Evolutionary conservation across 495 filamentous ascomycete genomes (phyloP), one percentile per base, ranked within the genome.

Genomic region (Aspergillus ostianus): DNA sequence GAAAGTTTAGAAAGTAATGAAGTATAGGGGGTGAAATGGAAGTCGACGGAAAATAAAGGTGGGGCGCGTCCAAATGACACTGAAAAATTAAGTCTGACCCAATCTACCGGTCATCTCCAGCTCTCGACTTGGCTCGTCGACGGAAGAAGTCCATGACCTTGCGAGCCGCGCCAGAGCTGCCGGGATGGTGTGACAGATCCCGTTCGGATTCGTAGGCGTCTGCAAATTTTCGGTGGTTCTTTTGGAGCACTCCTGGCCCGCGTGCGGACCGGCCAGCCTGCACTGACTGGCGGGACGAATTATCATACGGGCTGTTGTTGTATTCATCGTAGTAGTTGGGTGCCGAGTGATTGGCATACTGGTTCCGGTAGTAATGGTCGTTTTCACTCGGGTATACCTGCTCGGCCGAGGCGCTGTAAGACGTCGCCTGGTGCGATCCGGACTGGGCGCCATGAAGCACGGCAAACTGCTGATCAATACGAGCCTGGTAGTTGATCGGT

Each of bases 61-160:
- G 36, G 3, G 36, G 36, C 13, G 36, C 36, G 13, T 41, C 36
- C 3, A 13, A 15, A 41, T 15, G 36, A 41, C 36, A 45, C 49
- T 53, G 26, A 56, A 51, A 52, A 56, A 41, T 19, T 5, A 9
- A 19, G 21, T 27, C 17, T 19, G 30, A 15, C 36, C 27, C 19
- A 18, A 15, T 51, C 73, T 70, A 80, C 56, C 75, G 74, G 47
- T 81, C 80, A 46, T 88, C 87, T 45, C 85, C 87, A 57, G 79
- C 85, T 59, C 87, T 75, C 51, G 88, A 91, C 72, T 86, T 92
- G 32, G 91, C 91, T 61, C 92, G 83, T 69, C 93, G 79, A 66
- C 94, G 84, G 78, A 98, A 98, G 73, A 97, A 94, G 74, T 97
- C 94, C 94, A 98, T 98, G 51, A 98, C 94, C 66, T 90, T 87